Conservation (phyloP, 1,284 basidiomycete species). For the Fomitopsis betulina region DNA sequence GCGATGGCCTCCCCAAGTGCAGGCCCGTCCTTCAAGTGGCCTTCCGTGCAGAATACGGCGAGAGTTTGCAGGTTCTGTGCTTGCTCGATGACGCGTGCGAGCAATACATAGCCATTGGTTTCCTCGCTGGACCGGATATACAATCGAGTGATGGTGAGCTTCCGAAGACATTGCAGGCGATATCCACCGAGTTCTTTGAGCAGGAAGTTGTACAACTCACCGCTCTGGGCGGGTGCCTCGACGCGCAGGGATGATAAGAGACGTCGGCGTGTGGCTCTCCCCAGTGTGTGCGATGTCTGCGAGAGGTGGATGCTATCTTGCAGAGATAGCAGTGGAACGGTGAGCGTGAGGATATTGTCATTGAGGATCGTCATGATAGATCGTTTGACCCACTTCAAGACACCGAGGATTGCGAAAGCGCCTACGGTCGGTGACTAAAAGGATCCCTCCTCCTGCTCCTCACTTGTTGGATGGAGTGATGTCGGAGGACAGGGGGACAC, state of each 20-base stretch:
- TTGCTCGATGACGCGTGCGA: neutral
- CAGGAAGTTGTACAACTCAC: neutral
- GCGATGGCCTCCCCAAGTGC: neutral
- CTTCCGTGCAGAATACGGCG: neutral
- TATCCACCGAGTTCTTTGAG: neutral
- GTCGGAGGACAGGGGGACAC: too few relatives aligned
- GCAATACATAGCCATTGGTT: neutral
- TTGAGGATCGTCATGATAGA: too few relatives aligned
- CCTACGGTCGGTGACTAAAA: too few relatives aligned
- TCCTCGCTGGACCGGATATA: neutral
- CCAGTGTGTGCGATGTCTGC: neutral
- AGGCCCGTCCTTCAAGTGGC: neutral
- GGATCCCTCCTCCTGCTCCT: too few relatives aligned
- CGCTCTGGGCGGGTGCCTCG: neutral
- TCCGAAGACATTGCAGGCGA: neutral
- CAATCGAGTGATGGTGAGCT: neutral
- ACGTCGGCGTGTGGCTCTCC: neutral
- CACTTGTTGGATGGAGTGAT: too few relatives aligned
- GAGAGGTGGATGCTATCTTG: neutral
- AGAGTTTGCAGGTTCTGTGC: neutral
- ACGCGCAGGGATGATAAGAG: neutral
- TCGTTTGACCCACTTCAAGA: too few relatives aligned
- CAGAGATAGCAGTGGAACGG: neutral
- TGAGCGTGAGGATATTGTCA: neutral
- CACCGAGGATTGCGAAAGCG: too few relatives aligned